phyloP scores from a whole-genome alignment of 2,329 filamentous ascomycete species.

The Fusarium chaquense region DNA sequence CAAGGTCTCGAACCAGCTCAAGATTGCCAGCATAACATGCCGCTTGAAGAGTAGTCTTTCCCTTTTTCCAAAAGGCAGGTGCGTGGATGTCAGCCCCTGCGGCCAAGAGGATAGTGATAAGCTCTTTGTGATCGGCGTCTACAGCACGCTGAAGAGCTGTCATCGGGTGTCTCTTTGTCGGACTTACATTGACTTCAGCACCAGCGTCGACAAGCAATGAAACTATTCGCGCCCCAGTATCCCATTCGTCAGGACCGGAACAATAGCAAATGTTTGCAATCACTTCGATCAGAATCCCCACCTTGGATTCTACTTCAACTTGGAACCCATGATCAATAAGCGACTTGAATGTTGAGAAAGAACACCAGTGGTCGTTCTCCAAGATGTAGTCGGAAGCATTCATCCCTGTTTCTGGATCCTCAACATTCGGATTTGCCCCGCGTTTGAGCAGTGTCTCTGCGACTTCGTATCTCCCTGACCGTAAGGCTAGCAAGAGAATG shows the following conservation, averaged over 20 bases:
- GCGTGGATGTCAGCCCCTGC: background rate
- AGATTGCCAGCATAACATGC: background rate
- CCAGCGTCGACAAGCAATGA: background rate
- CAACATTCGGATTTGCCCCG: background rate
- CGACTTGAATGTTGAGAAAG: background rate
- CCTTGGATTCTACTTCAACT: background rate
- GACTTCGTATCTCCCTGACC: fast-evolving
- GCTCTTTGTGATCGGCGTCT: background rate
- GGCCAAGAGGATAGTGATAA: fast-evolving
- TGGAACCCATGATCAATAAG: background rate
- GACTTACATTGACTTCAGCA: background rate
- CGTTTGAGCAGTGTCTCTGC: background rate
- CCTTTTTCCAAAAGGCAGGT: background rate
- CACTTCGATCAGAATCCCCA: too few relatives aligned
- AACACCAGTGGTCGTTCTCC: background rate
- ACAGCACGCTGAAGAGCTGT: background rate
- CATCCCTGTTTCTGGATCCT: background rate
- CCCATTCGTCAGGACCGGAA: too few relatives aligned
- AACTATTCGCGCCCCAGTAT: fast-evolving
- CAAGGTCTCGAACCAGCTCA: background rate
- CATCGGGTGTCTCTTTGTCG: background rate
- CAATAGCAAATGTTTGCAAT: too few relatives aligned
- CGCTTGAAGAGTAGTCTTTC: background rate
- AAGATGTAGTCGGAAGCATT: background rate
- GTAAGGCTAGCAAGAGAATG: background rate